Evolutionary conservation across 345 rosid species (phyloP).

Genomic region (Bretschneidera sinensis): DNA sequence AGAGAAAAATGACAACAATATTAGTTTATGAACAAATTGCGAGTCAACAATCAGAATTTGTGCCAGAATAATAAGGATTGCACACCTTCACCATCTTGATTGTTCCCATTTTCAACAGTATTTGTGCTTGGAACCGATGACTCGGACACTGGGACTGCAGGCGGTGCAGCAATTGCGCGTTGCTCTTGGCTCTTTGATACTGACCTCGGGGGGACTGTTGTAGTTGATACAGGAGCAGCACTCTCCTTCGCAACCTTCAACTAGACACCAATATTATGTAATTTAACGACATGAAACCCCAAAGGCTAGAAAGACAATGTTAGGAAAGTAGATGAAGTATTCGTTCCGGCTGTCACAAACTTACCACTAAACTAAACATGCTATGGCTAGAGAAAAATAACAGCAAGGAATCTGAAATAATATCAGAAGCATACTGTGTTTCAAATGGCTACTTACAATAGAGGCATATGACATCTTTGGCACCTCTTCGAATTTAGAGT

Average conservation of each 20-base stretch:
- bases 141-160: constrained; percentile 42
- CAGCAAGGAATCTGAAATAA: background rate
- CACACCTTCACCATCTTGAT: constrained; percentile 51
- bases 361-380: background rate
- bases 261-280: constrained; percentile 24
- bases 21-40: no score
- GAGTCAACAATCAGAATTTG: no score
- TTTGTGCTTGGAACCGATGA: constrained; percentile 37
- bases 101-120: constrained; percentile 51
- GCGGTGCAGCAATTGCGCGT: constrained; percentile 30
- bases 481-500: constrained; percentile 49
- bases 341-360: background rate
- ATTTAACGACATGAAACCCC: background rate
- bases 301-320: no score
- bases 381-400: background rate
- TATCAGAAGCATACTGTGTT: background rate
- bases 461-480: constrained; percentile 95
- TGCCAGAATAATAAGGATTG: no score
- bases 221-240: constrained; percentile 33
- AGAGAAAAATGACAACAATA: background rate
- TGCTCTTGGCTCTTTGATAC: constrained; percentile 61
- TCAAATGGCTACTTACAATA: constrained; percentile 54
- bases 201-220: constrained; percentile 45
- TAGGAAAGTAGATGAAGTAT: no score
- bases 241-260: constrained; percentile 78